phyloP scores from a whole-genome alignment of 129 eudicot species.

The Pittosporum tobira region DNA sequence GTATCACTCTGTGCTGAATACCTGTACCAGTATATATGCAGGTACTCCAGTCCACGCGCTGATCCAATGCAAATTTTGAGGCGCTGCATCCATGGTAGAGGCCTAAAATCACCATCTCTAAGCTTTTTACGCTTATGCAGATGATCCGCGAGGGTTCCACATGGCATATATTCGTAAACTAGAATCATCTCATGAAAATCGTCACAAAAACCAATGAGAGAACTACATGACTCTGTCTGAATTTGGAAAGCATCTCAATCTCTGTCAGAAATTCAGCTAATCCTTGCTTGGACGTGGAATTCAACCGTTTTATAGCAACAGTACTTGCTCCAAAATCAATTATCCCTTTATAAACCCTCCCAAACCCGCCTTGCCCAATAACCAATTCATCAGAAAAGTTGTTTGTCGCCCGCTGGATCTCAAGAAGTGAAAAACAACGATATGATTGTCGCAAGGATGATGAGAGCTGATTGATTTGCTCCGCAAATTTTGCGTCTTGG shows the following conservation, averaged over 20 bases:
- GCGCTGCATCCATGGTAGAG: conserved; percentile 21
- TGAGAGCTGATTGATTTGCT: background rate
- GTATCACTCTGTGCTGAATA: too few relatives aligned
- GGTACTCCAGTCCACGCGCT: conserved; percentile 17
- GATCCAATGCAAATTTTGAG: conserved; percentile 20
- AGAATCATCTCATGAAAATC: conserved; percentile 24
- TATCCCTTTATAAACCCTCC: too few relatives aligned
- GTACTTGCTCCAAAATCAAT: too few relatives aligned
- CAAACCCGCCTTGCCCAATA: too few relatives aligned
- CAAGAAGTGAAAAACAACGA: conserved; percentile 19
- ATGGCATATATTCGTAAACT: too few relatives aligned
- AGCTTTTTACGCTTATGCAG: too few relatives aligned
- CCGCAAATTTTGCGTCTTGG: conserved; percentile 9
- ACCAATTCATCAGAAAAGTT: too few relatives aligned
- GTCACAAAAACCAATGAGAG: conserved; percentile 26
- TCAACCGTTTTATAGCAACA: too few relatives aligned
- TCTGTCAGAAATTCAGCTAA: conserved; percentile 10
- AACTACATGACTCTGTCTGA: conserved; percentile 25
- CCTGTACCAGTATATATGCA: conserved; percentile 18
- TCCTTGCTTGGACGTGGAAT: conserved; percentile 23
- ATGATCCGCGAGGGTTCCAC: too few relatives aligned
- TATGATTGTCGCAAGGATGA: conserved; percentile 8
- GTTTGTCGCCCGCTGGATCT: conserved; percentile 15
- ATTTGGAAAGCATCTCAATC: too few relatives aligned
- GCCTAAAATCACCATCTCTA: background rate